These are phyloP conservation scores for Canavalia ensiformis DNA, from an alignment of 306 rosid species.

Conservation along the genomic window DNA sequence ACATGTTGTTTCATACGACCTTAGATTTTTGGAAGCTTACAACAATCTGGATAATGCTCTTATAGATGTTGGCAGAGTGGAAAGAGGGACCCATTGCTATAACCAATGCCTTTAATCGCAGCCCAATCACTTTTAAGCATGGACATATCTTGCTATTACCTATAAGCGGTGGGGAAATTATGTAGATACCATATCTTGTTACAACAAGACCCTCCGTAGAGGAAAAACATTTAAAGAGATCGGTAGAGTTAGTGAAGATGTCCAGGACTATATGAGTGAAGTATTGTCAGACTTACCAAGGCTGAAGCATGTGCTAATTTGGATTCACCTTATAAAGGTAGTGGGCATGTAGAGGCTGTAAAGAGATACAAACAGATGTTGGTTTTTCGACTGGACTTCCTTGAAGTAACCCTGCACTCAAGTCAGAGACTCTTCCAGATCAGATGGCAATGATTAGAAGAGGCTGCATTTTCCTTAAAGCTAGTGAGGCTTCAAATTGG, in stretches of 20 bases:
- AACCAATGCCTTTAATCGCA: conserved; percentile 92
- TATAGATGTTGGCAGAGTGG: conserved; percentile 91
- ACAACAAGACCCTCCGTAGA: conserved; percentile 96
- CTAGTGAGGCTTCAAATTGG: too few relatives aligned
- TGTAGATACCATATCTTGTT: conserved; percentile 96
- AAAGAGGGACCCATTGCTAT: conserved; percentile 93
- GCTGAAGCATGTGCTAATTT: conserved; percentile 99
- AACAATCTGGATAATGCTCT: conserved; percentile 99
- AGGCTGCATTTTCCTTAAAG: too few relatives aligned
- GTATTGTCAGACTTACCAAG: conserved; percentile 81
- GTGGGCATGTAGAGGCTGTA: conserved; percentile 1
- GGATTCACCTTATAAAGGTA: conserved; percentile 98
- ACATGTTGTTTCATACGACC: conserved; percentile 90
- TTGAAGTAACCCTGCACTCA: too few relatives aligned
- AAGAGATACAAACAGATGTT: too few relatives aligned
- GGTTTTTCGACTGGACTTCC: too few relatives aligned
- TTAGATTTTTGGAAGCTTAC: conserved; percentile 97
- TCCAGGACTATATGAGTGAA: conserved; percentile 84
- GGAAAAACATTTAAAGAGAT: conserved; percentile 98
- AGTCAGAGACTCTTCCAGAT: too few relatives aligned
- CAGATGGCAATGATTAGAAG: too few relatives aligned
- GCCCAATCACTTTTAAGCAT: conserved; percentile 96
- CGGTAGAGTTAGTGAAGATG: conserved; percentile 95
- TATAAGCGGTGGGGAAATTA: conserved; percentile 98
- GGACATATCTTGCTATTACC: conserved; percentile 93